Evolutionary conservation across 2,329 filamentous ascomycete genomes (phyloP), one percentile per base, ranked within the genome.

Genomic region (Apiospora hydei): DNA sequence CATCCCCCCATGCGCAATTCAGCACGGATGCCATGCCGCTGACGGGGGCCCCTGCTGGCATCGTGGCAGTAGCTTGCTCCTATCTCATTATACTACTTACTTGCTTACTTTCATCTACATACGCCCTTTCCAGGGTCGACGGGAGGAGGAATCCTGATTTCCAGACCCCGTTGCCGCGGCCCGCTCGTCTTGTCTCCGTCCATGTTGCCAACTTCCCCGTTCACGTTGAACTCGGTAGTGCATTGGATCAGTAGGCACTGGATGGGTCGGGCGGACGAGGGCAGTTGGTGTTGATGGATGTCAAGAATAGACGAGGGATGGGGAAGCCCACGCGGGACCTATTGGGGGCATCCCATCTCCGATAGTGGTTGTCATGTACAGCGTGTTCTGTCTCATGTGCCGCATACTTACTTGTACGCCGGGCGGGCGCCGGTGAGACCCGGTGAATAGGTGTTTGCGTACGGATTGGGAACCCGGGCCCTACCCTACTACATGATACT

Each of bases 221-320:
- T 41, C 10, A 10, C 41, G 41, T 13, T 41, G 41, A 41, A 8
- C 2, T 4, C 11, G 5, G 7, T 41, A 41, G n/a, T n/a, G n/a
- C n/a, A n/a, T n/a, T n/a, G n/a, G n/a, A n/a, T n/a, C 41, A 8
- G 41, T 41, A 41, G 41, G 41, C 2, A 41, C 1, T 41, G 41
- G 41, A 41, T 13, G 51, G 51, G 14, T 30, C 14, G 24, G 18
- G 30, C 18, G 21, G 14, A 30, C 57, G 34, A 38, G 18, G 4
- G 30, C 30, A 7, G n/a, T 38, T 8, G 41, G 10, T 43, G 13
- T 30, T 8, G 26, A 30, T 30, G 26, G 26, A 24, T 24, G 57
- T 64, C 57, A 64, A 38, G 53, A 38, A 64, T 64, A 64, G 57
- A 64, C 57, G 57, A 64, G 34, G 21, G 21, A 41, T 30, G 57